Base-by-base conservation (phyloP, 1,284 basidiomycete genomes). In the Naganishia albida region DNA sequence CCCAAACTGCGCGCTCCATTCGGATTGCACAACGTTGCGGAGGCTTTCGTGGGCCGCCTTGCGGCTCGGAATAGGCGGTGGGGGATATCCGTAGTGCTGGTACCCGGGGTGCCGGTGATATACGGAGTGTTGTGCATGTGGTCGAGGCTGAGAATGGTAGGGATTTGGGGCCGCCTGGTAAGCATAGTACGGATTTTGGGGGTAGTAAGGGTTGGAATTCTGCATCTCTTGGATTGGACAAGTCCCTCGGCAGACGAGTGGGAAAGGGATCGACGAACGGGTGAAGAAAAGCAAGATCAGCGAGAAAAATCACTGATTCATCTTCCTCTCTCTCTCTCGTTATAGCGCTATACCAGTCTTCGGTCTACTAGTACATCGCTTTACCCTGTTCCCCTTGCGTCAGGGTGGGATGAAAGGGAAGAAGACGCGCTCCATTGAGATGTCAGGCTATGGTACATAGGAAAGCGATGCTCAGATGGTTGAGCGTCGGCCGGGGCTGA, bases 1-100 rank as follows among this genome's bases (percentile, higher is more conserved):
- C 2, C 57, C 57, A n/a, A 50, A 50, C 20, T 50, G 57, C 8
- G 38, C 30, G 40, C 57, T 48, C 57, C 57, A 60, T 3, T 40
- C 46, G 1, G 46, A 60, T 20, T 40, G 30, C 7, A 50, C 3
- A 13, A 60, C 1, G 16, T 38, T 40, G 7, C 30, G 25, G 16
- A 26, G 20, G 16, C 46, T 15, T n/a, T 49, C 48, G 28, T 8
- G 3, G 7, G 30, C 46, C 13, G 25, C 54, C 0, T n/a, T 56
- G 7, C 26, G 25, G 16, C 3, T 34, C 28, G 30, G 7, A 18
- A 30, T 2, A 2, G 7, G 12, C 16, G n/a, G 34, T 3, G 49
- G 44, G 1, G 46, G n/a, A 15, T 60, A n/a, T 16, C 10, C 23
- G 25, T 49, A 26, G 15, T 28, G 20, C 16, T 20, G 43, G 20